phyloP scores from a whole-genome alignment of 257 asterid genomes.

The Petunia secreta region DNA sequence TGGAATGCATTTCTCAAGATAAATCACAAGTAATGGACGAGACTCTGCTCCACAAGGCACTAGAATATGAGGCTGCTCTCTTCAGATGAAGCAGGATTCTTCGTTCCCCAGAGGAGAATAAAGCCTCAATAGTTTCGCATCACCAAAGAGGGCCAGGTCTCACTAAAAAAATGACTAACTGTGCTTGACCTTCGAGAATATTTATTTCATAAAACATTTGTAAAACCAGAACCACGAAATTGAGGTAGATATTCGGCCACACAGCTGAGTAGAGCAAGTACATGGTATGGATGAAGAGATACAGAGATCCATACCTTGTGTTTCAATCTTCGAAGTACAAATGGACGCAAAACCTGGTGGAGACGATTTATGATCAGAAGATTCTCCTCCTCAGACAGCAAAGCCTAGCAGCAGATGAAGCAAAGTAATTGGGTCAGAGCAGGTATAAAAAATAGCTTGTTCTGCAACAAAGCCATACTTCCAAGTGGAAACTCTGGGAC shows the following conservation, averaged over 20 bases:
- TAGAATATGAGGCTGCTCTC: background rate
- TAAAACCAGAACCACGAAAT: background rate
- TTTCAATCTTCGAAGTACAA: constrained; percentile 94
- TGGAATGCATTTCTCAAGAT: background rate
- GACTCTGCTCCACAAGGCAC: background rate
- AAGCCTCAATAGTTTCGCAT: background rate
- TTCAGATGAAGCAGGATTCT: background rate
- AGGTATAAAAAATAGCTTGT: constrained; percentile 22
- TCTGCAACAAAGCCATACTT: background rate
- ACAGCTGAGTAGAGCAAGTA: constrained; percentile 9
- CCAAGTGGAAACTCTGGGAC: constrained; percentile 25
- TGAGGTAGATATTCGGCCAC: background rate
- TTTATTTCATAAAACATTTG: background rate
- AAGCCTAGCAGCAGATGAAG: constrained; percentile 61
- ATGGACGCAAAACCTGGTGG: constrained; percentile 99
- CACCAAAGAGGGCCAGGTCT: background rate
- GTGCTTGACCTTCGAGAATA: background rate
- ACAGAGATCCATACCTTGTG: constrained; percentile 69
- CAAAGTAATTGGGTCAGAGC: constrained; percentile 25
- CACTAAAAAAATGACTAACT: background rate
- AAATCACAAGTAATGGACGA: background rate
- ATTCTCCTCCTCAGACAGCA: constrained; percentile 98
- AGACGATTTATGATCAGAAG: constrained; percentile 97
- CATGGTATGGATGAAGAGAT: background rate
- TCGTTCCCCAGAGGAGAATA: background rate